A percentile compares a stretch with the other conserved stretches of the same genome.
Conservation (phyloP, 208 protist genomes). For the Wallacemonas sp. region DNA sequence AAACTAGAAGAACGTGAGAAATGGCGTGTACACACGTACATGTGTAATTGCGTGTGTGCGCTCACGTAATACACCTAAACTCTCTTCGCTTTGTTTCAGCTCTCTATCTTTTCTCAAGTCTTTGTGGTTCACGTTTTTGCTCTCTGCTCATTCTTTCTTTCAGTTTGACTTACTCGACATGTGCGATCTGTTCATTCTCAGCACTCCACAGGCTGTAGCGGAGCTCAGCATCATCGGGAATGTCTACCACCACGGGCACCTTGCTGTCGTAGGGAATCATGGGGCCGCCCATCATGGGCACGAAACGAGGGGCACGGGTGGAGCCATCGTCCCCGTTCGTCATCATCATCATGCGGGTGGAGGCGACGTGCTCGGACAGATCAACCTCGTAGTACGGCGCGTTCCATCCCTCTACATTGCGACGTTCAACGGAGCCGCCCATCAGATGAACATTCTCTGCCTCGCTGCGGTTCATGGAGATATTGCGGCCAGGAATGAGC, state of each 20-base stretch:
- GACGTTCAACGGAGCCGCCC: slow-evolving; percentile 24
- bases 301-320: slow-evolving; percentile 30
- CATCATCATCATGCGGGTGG: slow-evolving; percentile 26
- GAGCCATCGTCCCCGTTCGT: slow-evolving; percentile 20
- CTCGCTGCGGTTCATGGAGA: slow-evolving; percentile 30
- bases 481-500: slow-evolving; percentile 49
- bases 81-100: neutral
- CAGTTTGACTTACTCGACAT: slow-evolving; percentile 16
- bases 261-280: slow-evolving; percentile 51
- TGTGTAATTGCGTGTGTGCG: too few relatives aligned
- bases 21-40: too few relatives aligned
- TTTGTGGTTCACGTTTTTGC: neutral
- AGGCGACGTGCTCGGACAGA: slow-evolving; percentile 22
- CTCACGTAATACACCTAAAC: too few relatives aligned
- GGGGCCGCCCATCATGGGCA: slow-evolving; percentile 33
- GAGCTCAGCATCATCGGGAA: slow-evolving; percentile 57
- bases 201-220: slow-evolving; percentile 63
- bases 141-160: neutral
- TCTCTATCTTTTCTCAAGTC: neutral
- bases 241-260: slow-evolving; percentile 65
- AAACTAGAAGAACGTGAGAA: slow-evolving; percentile 8
- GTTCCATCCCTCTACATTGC: slow-evolving; percentile 26
- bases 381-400: slow-evolving; percentile 50
- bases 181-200: slow-evolving; percentile 25
- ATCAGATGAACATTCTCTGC: slow-evolving; percentile 25